Conservation (phyloP, 2,329 filamentous ascomycete species). For the Fusarium sp. region DNA sequence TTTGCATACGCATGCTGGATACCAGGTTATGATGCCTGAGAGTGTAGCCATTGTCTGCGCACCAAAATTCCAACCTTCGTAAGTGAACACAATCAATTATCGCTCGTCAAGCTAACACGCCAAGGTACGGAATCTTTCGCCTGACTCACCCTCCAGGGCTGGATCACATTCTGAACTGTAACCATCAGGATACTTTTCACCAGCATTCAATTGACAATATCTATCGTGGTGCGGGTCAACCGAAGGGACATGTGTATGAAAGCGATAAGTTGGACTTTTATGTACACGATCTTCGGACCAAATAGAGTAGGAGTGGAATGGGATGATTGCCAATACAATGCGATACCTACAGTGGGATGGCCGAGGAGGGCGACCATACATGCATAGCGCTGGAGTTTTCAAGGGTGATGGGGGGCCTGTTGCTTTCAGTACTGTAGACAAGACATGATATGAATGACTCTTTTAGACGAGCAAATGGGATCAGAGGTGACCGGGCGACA, state of each 20-base stretch:
- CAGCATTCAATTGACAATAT: slow-evolving; percentile 75
- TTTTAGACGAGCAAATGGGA: not conserved
- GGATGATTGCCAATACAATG: not conserved
- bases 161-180: slow-evolving; percentile 84
- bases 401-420: not conserved
- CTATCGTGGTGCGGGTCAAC: slow-evolving; percentile 79
- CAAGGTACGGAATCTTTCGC: slow-evolving; percentile 89
- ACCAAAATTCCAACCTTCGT: slow-evolving; percentile 81
- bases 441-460: not conserved
- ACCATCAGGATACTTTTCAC: slow-evolving; percentile 84
- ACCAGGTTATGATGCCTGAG: slow-evolving; percentile 96
- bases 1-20: slow-evolving; percentile 91
- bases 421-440: slow-evolving; percentile 2
- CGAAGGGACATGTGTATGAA: slow-evolving; percentile 77
- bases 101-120: not conserved
- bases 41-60: slow-evolving; percentile 97
- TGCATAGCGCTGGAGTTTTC: slow-evolving; percentile 45
- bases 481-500: not conserved
- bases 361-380: not conserved
- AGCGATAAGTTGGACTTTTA: slow-evolving; percentile 72
- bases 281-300: slow-evolving; percentile 64
- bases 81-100: slow-evolving; percentile 52
- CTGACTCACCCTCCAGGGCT: slow-evolving; percentile 93
- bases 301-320: slow-evolving; percentile 25
- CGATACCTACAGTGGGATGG: not conserved